Base-by-base conservation (phyloP, 2,329 filamentous ascomycete species). In the Furcasterigmium sp. region DNA sequence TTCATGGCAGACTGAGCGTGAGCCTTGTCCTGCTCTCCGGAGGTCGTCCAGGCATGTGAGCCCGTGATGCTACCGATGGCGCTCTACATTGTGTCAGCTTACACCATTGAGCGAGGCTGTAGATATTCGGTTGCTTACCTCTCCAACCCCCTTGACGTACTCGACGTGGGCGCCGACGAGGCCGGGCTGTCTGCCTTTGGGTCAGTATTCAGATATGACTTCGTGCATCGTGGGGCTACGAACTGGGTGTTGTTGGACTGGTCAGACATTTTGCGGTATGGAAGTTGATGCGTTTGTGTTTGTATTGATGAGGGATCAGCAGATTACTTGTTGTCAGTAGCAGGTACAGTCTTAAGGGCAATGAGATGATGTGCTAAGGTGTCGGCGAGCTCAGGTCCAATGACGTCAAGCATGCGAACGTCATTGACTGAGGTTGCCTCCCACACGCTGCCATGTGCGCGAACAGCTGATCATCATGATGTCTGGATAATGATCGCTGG, bases 141-240 rank as follows among this genome's bases (percentile, higher is more conserved):
- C 80, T 43, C 78, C 75, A 7, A 78, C 78, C 41, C 83, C 84
- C 56, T 86, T 87, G 55, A 79, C 72, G 55, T 85, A 87, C 56
- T 85, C 78, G 25, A 72, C 80, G 57, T 87, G 84, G 34, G 76
- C 73, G 46, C 73, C 69, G 35, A 86, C 56, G 50, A 87, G 79
- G 36, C 80, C 73, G 17, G 82, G 76, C 47, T 78, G 67, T 15
- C 15, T 11, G 29, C 15, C 3, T 11, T 18, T 17, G 15, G 17
- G 32, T 35, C 32, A 35, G 32, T 9, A 17, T 9, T 18, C 3
- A 8, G 29, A 8, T 15, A 17, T 35, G 9, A 18, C 15, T 4
- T 9, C n/a, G n/a, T n/a, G n/a, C n/a, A n/a, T 35, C n/a, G 10
- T 10, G 32, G 32, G 32, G 32, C 3, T 9, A 18, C 32, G 10